Base-by-base conservation (phyloP, 2,329 filamentous ascomycete species). In the Dactylellina haptotyla region DNA sequence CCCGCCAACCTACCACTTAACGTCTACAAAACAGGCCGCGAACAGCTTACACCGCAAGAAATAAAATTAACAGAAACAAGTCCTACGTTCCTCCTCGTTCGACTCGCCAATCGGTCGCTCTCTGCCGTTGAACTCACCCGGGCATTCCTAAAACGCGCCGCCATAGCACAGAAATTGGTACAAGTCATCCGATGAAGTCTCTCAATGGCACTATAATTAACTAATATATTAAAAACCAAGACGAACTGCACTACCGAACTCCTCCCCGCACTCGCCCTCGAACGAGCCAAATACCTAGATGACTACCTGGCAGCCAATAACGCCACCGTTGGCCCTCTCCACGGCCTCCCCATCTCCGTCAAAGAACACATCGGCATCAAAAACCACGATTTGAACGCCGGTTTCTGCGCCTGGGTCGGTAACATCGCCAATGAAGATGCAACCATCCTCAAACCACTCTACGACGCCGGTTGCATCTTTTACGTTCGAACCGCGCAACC, bases 131-230 rank as follows among this genome's bases (percentile, higher is more conserved):
- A 80, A 14, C 84, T 87, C 6, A 83, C 82, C 2, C 83, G 81
- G 30, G 86, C 86, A 0, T 88, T 87, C 77, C 79, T 87, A 45
- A 81, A 84, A 46, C 80, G 86, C 41, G 86, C 86, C 25, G 85
- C 79, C 3, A 78, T 88, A 18, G 85, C 86, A 0, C 84, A 85
- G 73, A 82, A 82, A 76, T 79, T 85, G 51, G 82, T 83, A 74
- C 46, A 76, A 58, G 3, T 20, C 45, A 18, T 16, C 18, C n/a
- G 25, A 25, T 26, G 20, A 41, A 25, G 1, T 25, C 26, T 48
- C 41, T 48, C 8, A 34, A 2, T 45, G 75, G 28, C 41, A 39
- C 25, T 16, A 16, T 61, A 54, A 37, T 64, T 56, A 16, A 25
- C 18, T 12, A 57, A 28, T 37, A 50, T 34, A 12, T 10, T 14